Evolutionary conservation across 2,329 filamentous ascomycete species (phyloP).

Genomic region (Ceratocystis eucalypticola): DNA sequence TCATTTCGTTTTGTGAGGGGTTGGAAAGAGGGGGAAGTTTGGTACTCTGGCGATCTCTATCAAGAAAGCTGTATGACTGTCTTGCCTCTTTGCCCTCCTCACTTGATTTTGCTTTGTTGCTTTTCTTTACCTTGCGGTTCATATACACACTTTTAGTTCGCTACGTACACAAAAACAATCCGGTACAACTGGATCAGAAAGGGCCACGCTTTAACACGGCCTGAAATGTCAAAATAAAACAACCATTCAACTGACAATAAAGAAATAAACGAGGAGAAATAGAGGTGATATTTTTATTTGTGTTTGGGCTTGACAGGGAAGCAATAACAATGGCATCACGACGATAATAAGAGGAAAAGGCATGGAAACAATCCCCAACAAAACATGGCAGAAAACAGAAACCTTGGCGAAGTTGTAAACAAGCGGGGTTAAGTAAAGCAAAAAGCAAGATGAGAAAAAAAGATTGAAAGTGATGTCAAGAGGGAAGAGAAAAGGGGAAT

Average conservation of each 20-base stretch:
- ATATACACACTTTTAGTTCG: conserved; percentile 2
- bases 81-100: not conserved
- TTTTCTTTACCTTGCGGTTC: conserved; percentile 4
- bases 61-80: too few species aligned
- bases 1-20: not conserved
- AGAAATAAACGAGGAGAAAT: not conserved
- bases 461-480: not conserved
- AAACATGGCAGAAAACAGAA: not conserved
- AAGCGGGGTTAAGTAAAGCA: not conserved
- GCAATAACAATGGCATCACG: not conserved
- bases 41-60: not conserved
- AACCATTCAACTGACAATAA: conserved; percentile 19
- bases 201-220: conserved; percentile 19
- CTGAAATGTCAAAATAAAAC: conserved; percentile 17
- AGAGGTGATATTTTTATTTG: not conserved
- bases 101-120: conserved; percentile 7
- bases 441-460: not conserved
- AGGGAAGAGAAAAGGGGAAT: not conserved
- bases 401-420: too few species aligned
- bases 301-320: not conserved
- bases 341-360: not conserved
- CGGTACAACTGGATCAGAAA: conserved; percentile 18
- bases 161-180: conserved; percentile 14
- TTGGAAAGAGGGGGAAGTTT: not conserved
- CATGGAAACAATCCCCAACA: not conserved